phyloP scores from a whole-genome alignment of 2,329 filamentous ascomycete genomes.

The Stagonosporopsis rhizophila region DNA sequence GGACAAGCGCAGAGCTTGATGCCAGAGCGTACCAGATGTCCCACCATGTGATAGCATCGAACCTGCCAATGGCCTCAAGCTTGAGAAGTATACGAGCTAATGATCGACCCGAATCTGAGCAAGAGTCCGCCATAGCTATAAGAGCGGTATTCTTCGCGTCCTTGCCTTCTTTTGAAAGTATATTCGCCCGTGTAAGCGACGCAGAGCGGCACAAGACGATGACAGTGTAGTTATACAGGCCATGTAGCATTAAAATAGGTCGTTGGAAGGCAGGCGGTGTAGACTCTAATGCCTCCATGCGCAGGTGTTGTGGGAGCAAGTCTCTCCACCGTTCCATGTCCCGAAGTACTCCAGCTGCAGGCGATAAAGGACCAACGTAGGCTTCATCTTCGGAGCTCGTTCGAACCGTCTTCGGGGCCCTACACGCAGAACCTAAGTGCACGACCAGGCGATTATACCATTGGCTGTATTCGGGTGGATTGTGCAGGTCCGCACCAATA shows the following conservation, averaged over 20 bases:
- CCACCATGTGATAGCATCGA: slow-evolving; percentile 52
- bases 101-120: slow-evolving; percentile 48
- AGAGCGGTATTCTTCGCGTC: slow-evolving; percentile 38
- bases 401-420: slow-evolving; percentile 45
- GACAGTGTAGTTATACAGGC: slow-evolving; percentile 52
- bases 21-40: slow-evolving; percentile 53
- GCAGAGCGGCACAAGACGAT: slow-evolving; percentile 50
- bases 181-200: slow-evolving; percentile 48
- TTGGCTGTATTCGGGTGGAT: slow-evolving; percentile 49
- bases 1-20: slow-evolving; percentile 48
- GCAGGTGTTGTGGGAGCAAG: slow-evolving; percentile 49
- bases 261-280: slow-evolving; percentile 47
- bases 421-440: slow-evolving; percentile 49
- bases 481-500: slow-evolving; percentile 40
- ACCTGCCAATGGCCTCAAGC: slow-evolving; percentile 47
- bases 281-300: slow-evolving; percentile 41
- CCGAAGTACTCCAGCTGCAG: slow-evolving; percentile 48
- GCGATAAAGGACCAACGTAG: slow-evolving; percentile 49
- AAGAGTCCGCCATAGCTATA: slow-evolving; percentile 47
- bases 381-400: slow-evolving; percentile 43
- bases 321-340: slow-evolving; percentile 52
- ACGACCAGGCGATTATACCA: slow-evolving; percentile 49
- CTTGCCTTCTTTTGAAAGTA: slow-evolving; percentile 35
- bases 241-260: slow-evolving; percentile 50
- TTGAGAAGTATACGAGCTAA: slow-evolving; percentile 46